Evolutionary conservation across 345 rosid genomes (phyloP).

Genomic region (Eutrema yunnanense): DNA sequence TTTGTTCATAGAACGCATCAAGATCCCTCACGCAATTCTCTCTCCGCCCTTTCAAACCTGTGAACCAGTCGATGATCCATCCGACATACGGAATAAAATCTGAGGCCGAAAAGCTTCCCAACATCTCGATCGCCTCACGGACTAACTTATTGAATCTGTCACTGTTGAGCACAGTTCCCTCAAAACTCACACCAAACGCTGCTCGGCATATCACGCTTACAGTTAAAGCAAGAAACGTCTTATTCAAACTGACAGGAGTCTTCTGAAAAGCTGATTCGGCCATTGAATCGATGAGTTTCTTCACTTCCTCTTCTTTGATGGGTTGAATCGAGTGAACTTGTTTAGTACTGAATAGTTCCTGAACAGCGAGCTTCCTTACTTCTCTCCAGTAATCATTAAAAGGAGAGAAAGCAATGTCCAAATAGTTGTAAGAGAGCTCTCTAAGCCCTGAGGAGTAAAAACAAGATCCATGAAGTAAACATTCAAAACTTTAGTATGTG

Average conservation of each 20-base stretch:
- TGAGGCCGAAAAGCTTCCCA: slow-evolving; percentile 3
- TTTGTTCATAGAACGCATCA: too few species aligned
- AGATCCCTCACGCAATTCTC: too few species aligned
- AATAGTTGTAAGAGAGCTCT: not conserved
- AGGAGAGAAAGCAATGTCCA: not conserved
- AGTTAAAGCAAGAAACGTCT: not conserved
- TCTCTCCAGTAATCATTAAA: not conserved
- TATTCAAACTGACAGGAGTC: not conserved
- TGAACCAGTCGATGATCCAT: not conserved
- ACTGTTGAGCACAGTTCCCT: not conserved
- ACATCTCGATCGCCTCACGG: not conserved
- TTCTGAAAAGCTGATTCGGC: not conserved
- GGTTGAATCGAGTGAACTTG: not conserved
- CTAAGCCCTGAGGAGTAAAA: not conserved
- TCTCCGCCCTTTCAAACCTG: too few species aligned
- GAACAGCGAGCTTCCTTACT: not conserved
- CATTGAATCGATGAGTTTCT: not conserved
- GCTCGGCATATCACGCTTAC: not conserved
- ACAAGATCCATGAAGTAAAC: not conserved
- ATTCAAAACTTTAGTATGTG: not conserved
- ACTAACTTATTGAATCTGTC: not conserved
- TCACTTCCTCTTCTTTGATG: not conserved
- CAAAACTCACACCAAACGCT: not conserved
- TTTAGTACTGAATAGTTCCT: not conserved
- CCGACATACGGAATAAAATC: not conserved